Conservation (phyloP, 257 asterid species). For the Galeopsis tetrahit region DNA sequence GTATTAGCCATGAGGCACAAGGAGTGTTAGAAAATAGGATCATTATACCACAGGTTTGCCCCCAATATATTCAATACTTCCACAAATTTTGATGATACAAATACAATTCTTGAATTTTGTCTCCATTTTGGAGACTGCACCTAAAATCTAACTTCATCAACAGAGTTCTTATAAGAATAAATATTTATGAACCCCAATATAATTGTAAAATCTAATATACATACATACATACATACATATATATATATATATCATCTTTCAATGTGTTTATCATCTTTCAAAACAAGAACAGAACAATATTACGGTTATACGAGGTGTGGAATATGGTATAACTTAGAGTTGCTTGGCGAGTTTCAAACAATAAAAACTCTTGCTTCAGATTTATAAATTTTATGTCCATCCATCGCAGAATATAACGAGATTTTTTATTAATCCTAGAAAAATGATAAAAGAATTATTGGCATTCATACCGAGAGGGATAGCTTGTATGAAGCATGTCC, state of each 20-base stretch:
- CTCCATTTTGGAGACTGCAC: conserved; percentile 12
- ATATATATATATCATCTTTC: no score
- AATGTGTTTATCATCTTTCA: not conserved
- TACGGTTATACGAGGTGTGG: not conserved
- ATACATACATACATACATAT: no score
- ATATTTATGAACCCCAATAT: not conserved
- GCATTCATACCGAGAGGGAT: conserved; percentile 69
- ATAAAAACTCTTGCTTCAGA: not conserved
- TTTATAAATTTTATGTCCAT: not conserved
- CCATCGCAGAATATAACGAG: not conserved
- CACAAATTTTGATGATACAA: not conserved
- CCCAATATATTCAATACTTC: not conserved
- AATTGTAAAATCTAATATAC: not conserved
- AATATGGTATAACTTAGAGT: not conserved
- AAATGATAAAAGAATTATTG: conserved; percentile 11
- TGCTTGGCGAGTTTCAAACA: not conserved
- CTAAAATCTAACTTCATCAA: not conserved
- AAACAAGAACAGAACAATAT: not conserved
- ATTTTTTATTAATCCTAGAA: conserved; percentile 5
- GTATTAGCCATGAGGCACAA: no score
- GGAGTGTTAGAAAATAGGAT: not conserved
- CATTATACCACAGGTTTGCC: not conserved
- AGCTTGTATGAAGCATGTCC: conserved; percentile 88
- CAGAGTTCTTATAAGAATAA: not conserved
- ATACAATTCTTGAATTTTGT: not conserved